Base-by-base conservation (phyloP, 75 land plant genomes). In the Picea glauca region DNA sequence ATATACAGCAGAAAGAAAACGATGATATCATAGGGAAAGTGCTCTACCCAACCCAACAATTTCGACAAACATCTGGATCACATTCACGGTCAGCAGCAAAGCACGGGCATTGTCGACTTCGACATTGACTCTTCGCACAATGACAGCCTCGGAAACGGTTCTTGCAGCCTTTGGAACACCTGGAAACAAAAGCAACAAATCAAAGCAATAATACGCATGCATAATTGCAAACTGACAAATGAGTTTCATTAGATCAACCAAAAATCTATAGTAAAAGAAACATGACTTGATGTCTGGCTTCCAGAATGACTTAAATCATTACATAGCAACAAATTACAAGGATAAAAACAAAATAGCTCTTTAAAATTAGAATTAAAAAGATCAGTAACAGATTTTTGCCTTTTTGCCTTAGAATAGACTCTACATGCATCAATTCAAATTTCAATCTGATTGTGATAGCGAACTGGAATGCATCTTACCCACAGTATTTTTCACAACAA, bases 21-120 rank as follows among this genome's bases (percentile, higher is more conserved):
- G 58, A 13, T 4, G 63, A 21, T 62, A 70, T 58, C 78, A 78
- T 14, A 58, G 26, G 26, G 11, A 43, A 26, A 1, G 13, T 62
- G 15, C 18, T 84, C 57, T 83, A 98, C 99, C 99, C 91, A 81
- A 95, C 88, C 99, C 98, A 98, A 80, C 99, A 98, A 78, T 98
- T 98, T 77, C 99, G 88, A 79, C 99, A 98, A 77, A 98, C 96
- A 87, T 98, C 99, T 56, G 99, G 99, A 79, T 98, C 99, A 85
- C 99, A 98, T 87, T 98, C 99, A 61, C 99, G 87, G 14, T 90
- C 96, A 76, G 98, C 98, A 77, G 99, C 99, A 93, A 93, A 98
- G 82, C 99, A 98, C 2, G 99, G 99, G 81, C 99, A 98, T 74
- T 98, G 96, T 46, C 96, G 87, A 81, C 98, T 98, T 67, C 96